These are phyloP conservation scores for Periglandula ipomoeae DNA, from an alignment of 2,329 filamentous ascomycete species.

Conservation along the genomic window DNA sequence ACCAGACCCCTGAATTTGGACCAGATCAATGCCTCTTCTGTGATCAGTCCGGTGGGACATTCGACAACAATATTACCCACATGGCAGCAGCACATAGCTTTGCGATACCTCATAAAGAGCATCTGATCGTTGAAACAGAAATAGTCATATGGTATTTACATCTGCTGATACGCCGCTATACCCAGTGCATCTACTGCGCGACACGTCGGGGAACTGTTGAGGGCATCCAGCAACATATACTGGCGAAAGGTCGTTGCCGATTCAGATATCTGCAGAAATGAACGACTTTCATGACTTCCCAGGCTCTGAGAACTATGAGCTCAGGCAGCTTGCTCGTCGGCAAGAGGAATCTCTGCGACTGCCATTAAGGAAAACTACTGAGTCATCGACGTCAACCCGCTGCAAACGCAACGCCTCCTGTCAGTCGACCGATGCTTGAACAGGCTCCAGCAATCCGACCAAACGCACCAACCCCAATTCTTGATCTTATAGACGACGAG, in stretches of 20 bases:
- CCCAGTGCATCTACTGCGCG: conserved; percentile 42
- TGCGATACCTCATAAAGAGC: conserved; percentile 28
- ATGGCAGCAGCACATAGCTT: conserved; percentile 42
- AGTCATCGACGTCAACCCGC: too few species aligned
- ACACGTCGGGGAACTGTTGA: conserved; percentile 31
- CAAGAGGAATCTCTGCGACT: conserved; percentile 14
- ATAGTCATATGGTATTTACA: conserved; percentile 38
- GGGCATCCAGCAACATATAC: conserved; percentile 43
- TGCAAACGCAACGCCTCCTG: too few species aligned
- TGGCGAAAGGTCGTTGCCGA: conserved; percentile 37
- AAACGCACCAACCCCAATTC: background rate
- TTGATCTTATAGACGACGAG: background rate
- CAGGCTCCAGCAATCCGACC: background rate
- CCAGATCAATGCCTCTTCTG: conserved; percentile 35
- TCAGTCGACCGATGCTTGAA: too few species aligned
- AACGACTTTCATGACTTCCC: conserved; percentile 34
- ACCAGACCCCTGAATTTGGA: conserved; percentile 19
- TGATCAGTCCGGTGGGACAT: conserved; percentile 14
- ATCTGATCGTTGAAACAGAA: conserved; percentile 34
- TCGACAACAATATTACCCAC: conserved; percentile 33
- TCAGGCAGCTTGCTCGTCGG: conserved; percentile 1
- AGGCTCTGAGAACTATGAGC: conserved; percentile 8
- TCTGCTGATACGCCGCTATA: conserved; percentile 38
- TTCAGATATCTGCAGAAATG: conserved; percentile 32
- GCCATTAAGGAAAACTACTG: conserved; percentile 26